phyloP scores from a whole-genome alignment of 2,329 filamentous ascomycete species.

The Aureobasidium sp. region DNA sequence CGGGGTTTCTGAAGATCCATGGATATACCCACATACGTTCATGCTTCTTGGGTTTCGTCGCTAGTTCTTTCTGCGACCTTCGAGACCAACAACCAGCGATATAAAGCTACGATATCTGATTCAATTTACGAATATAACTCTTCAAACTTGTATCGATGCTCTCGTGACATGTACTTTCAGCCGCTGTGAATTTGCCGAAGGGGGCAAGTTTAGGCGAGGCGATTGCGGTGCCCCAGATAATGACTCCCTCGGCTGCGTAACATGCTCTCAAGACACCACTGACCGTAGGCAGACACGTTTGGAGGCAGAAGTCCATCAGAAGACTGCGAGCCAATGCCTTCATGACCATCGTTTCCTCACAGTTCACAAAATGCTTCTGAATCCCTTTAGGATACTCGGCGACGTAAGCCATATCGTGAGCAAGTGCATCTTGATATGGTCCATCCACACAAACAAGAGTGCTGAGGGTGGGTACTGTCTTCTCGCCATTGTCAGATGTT shows the following conservation, averaged over 20 bases:
- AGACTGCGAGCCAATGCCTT: conserved; percentile 1
- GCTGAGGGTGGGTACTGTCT: conserved; percentile 23
- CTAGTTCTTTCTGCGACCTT: too few relatives aligned
- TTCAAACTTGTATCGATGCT: too few relatives aligned
- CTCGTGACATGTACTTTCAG: background rate
- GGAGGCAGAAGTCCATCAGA: background rate
- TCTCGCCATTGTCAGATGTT: background rate
- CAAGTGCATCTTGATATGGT: conserved; percentile 62
- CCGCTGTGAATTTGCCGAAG: background rate
- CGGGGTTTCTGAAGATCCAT: too few relatives aligned
- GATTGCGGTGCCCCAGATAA: background rate
- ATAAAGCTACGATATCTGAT: too few relatives aligned
- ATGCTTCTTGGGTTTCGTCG: too few relatives aligned
- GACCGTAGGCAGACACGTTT: conserved; percentile 10
- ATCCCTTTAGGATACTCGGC: conserved; percentile 62
- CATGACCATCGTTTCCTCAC: background rate
- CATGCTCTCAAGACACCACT: background rate
- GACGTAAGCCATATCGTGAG: conserved; percentile 88
- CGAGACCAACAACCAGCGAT: too few relatives aligned
- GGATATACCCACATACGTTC: too few relatives aligned
- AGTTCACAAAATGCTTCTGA: conserved; percentile 3
- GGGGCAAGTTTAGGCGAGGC: conserved; percentile 10
- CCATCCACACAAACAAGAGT: conserved; percentile 23
- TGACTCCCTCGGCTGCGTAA: background rate
- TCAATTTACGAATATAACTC: too few relatives aligned